Percentiles rank a stretch among this genome's conserved stretches.
Evolutionary conservation across 495 filamentous ascomycete genomes (phyloP).

Genomic region (Pyrenula aspistea): DNA sequence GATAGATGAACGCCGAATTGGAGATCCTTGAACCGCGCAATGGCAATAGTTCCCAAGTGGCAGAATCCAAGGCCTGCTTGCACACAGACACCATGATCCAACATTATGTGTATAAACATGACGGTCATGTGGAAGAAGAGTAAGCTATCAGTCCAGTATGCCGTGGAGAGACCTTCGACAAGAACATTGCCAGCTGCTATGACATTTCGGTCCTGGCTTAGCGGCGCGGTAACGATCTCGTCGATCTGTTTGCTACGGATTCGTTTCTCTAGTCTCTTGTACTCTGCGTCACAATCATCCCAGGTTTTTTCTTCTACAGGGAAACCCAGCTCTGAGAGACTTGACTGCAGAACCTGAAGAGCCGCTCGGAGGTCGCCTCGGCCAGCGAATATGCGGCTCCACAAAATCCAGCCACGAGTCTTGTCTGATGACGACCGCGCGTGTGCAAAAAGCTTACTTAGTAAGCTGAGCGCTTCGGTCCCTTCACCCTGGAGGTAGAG

Average conservation of each 20-base stretch:
- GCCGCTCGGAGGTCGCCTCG: constrained; percentile 55
- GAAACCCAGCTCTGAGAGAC: constrained; percentile 54
- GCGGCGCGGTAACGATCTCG: constrained; percentile 36
- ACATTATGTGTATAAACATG: constrained; percentile 56
- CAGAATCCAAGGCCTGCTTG: constrained; percentile 68
- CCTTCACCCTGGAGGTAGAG: constrained; percentile 62
- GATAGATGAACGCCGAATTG: constrained; percentile 56
- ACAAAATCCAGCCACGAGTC: constrained; percentile 64
- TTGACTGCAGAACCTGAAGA: constrained; percentile 54
- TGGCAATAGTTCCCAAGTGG: constrained; percentile 59
- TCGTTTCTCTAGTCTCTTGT: constrained; percentile 43
- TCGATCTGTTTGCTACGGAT: constrained; percentile 48
- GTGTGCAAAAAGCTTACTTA: constrained; percentile 50
- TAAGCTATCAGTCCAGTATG: constrained; percentile 68
- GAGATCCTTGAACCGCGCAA: constrained; percentile 61
- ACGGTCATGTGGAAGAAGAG: constrained; percentile 68
- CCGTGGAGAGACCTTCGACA: constrained; percentile 64
- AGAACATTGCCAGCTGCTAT: constrained; percentile 62
- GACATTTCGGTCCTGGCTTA: constrained; percentile 39
- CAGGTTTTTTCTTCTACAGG: constrained; percentile 53
- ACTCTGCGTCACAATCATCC: constrained; percentile 64
- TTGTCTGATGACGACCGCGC: constrained; percentile 61
- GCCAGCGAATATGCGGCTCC: constrained; percentile 64
- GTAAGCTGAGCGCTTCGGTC: constrained; percentile 47
- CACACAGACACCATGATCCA: constrained; percentile 52